These are phyloP conservation scores for Fonsecaea multimorphosa DNA, from an alignment of 2,329 filamentous ascomycete species.

Conservation along the genomic window DNA sequence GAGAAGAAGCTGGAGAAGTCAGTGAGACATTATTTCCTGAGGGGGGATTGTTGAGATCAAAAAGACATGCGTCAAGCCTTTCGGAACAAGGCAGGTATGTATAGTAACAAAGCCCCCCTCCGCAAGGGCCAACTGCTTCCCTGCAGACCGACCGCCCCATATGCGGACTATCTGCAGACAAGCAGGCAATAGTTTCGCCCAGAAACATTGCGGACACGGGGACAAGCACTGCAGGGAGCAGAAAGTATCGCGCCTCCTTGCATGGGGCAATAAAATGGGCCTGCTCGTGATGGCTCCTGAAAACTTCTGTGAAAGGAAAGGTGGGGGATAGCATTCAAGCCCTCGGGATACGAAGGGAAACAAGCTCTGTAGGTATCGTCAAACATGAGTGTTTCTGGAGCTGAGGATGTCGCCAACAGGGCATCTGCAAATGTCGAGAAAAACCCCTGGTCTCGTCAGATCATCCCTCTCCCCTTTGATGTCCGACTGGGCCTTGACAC, in stretches of 20 bases:
- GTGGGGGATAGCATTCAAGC: constrained; percentile 5
- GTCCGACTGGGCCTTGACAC: constrained; percentile 14
- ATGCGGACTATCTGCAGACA: background rate
- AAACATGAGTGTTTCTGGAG: constrained; percentile 24
- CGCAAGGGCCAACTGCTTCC: constrained; percentile 9
- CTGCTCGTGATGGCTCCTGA: constrained; percentile 1
- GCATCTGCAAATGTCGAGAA: background rate
- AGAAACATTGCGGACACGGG: background rate
- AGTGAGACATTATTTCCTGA: constrained; percentile 32
- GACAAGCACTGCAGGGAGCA: background rate
- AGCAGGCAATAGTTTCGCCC: constrained; percentile 11
- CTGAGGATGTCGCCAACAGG: background rate
- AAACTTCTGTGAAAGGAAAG: background rate
- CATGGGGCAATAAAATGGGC: background rate
- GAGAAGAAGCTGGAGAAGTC: constrained; percentile 17
- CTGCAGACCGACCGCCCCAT: background rate
- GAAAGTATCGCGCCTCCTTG: constrained; percentile 5
- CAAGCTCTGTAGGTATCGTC: constrained; percentile 17
- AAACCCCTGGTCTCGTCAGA: constrained; percentile 2
- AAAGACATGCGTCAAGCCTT: constrained; percentile 23
- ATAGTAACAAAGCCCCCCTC: constrained; percentile 12
- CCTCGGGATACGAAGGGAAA: constrained; percentile 6
- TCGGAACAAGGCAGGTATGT: constrained; percentile 23
- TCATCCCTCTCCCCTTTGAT: constrained; percentile 14
- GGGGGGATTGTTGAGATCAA: constrained; percentile 4